These are phyloP conservation scores for Toxoplasma gondii DNA, from an alignment of 169 alveolate species.

Conservation along the genomic window DNA sequence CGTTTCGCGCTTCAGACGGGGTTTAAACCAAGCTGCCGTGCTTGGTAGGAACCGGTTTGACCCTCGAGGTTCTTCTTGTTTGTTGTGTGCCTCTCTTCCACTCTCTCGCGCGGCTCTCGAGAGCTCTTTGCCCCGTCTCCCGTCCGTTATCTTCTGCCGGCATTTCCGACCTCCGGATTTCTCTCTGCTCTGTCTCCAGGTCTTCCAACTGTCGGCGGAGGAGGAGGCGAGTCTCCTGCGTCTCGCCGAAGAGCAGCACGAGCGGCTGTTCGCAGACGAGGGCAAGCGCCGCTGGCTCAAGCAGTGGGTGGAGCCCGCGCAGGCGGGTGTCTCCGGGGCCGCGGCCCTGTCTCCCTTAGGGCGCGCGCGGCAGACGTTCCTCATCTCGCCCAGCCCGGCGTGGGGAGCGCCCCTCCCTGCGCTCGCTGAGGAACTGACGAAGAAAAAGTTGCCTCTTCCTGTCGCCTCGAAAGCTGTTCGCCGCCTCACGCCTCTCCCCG, in stretches of 20 bases:
- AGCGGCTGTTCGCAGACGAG: slow-evolving; percentile 19
- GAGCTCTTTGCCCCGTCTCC: too few species aligned
- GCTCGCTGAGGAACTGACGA: not conserved
- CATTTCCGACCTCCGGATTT: not conserved
- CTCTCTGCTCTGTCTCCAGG: not conserved
- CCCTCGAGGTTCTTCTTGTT: too few species aligned
- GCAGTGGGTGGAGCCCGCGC: slow-evolving; percentile 41
- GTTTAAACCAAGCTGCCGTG: too few species aligned
- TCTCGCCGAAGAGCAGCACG: slow-evolving; percentile 36
- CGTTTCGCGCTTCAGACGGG: not conserved
- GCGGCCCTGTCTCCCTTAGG: not conserved
- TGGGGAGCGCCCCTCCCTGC: not conserved
- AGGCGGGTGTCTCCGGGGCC: not conserved
- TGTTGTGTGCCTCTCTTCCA: too few species aligned
- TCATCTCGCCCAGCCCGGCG: not conserved
- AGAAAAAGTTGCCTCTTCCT: not conserved
- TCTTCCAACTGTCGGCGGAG: slow-evolving; percentile 24
- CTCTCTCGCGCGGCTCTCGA: too few species aligned
- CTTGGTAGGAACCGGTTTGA: too few species aligned
- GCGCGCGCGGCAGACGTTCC: not conserved
- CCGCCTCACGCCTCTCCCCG: not conserved
- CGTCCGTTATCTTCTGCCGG: not conserved
- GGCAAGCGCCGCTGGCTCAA: not conserved
- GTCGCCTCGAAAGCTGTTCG: not conserved
- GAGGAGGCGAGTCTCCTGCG: slow-evolving; percentile 28